Conservation (phyloP, 495 filamentous ascomycete genomes). For the Cenococcum geophilum region DNA sequence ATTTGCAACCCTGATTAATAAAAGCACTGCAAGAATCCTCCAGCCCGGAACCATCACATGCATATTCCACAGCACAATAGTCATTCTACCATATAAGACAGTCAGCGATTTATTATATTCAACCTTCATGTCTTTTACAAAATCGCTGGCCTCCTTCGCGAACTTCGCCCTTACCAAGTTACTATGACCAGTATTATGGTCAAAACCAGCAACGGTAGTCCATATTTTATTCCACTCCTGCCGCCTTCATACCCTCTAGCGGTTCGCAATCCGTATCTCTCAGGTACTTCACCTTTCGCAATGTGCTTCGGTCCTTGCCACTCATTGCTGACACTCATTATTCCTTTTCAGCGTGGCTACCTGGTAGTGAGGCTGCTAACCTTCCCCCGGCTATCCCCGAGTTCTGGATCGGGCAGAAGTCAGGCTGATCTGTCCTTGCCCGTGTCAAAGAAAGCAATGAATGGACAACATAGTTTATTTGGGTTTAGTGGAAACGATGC, state of each 20-base stretch:
- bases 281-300: constrained; percentile 28
- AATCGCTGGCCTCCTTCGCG: background rate
- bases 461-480: constrained; percentile 45
- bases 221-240: constrained; percentile 34
- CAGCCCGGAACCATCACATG: too few relatives aligned
- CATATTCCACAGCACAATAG: too few relatives aligned
- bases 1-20: too few relatives aligned
- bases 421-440: constrained; percentile 47
- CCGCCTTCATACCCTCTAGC: constrained; percentile 48
- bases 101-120: too few relatives aligned
- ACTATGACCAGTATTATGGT: background rate
- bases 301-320: background rate
- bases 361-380: constrained; percentile 37
- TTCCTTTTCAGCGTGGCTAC: constrained; percentile 42
- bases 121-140: background rate
- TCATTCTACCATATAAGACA: too few relatives aligned
- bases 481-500: constrained; percentile 41
- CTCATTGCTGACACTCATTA: background rate
- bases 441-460: constrained; percentile 40
- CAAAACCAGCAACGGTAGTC: background rate
- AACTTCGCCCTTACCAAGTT: background rate
- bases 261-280: constrained; percentile 46
- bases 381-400: constrained; percentile 43
- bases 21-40: too few relatives aligned
- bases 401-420: constrained; percentile 47